A percentile compares a stretch with the other conserved stretches of the same genome.
phyloP scores from a whole-genome alignment of 1,284 basidiomycete genomes.

The Ceratobasidium sp. region DNA sequence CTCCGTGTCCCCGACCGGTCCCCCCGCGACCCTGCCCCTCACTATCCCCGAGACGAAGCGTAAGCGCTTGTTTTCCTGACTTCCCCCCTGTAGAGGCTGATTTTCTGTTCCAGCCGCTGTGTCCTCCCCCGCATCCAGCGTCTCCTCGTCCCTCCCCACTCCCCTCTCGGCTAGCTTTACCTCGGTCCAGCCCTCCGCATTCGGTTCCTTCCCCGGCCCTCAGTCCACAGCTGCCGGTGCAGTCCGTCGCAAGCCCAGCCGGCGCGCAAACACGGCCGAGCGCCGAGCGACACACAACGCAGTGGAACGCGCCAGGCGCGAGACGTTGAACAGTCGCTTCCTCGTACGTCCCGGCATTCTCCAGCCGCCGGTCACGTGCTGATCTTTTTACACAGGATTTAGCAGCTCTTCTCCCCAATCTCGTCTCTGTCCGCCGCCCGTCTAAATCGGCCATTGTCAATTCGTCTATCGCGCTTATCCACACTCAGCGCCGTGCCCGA shows the following conservation, averaged over 20 bases:
- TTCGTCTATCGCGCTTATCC: constrained; percentile 87
- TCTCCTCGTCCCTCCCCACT: constrained; percentile 51
- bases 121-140: constrained; percentile 51
- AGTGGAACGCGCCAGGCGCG: constrained; percentile 90
- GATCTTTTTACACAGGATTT: constrained; percentile 72
- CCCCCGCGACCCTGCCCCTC: constrained; percentile 65
- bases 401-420: constrained; percentile 88
- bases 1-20: constrained; percentile 59
- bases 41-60: constrained; percentile 60
- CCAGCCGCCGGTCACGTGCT: constrained; percentile 46
- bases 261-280: constrained; percentile 92
- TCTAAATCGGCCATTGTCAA: constrained; percentile 97
- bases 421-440: constrained; percentile 89
- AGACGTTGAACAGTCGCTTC: constrained; percentile 92
- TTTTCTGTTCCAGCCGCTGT: constrained; percentile 39
- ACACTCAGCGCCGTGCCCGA: constrained; percentile 83
- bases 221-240: constrained; percentile 55
- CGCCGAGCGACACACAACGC: constrained; percentile 95
- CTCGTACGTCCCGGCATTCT: constrained; percentile 65
- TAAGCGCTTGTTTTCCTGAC: constrained; percentile 51
- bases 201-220: constrained; percentile 49
- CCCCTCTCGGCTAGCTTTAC: constrained; percentile 43
- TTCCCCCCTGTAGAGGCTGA: constrained; percentile 35
- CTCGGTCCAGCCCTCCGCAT: constrained; percentile 47
- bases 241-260: constrained; percentile 79